Percentiles rank a stretch among this genome's conserved stretches.
phyloP scores from a whole-genome alignment of 2,329 filamentous ascomycete species.

The Sporothrix brunneoviolacea region DNA sequence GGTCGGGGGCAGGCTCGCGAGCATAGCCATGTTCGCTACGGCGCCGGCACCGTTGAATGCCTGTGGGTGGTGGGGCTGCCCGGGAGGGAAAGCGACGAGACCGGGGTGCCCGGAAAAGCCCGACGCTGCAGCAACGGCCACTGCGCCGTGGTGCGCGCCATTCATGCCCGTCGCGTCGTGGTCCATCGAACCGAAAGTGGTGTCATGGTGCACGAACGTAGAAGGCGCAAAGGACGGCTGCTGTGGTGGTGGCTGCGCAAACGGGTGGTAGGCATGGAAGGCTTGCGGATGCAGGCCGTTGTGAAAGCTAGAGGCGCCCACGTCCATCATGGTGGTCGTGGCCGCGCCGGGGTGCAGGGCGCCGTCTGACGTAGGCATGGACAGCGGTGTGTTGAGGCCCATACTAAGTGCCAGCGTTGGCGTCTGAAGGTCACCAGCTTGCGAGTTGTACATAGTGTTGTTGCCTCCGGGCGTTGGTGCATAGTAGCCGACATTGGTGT shows the following conservation, averaged over 20 bases:
- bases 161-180: constrained; percentile 65
- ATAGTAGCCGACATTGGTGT: constrained; percentile 77
- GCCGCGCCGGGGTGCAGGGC: constrained; percentile 49
- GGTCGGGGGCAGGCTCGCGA: constrained; percentile 41
- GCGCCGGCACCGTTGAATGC: constrained; percentile 3
- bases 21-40: constrained; percentile 30
- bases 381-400: constrained; percentile 74
- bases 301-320: constrained; percentile 58
- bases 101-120: constrained; percentile 5
- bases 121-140: neutral
- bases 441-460: constrained; percentile 73
- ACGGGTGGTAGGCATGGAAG: constrained; percentile 63
- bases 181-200: constrained; percentile 68
- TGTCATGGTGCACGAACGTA: constrained; percentile 73
- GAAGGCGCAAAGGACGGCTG: constrained; percentile 65
- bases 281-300: constrained; percentile 37
- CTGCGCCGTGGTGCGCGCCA: constrained; percentile 35
- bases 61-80: constrained; percentile 9
- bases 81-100: constrained; percentile 9
- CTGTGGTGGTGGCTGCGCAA: constrained; percentile 53
- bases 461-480: constrained; percentile 78
- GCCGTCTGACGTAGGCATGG: constrained; percentile 64
- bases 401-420: constrained; percentile 67
- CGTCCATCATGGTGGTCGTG: constrained; percentile 49
- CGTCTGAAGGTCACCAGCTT: constrained; percentile 82